Conservation (phyloP, 495 filamentous ascomycete genomes). For the Immersiella caudata region DNA sequence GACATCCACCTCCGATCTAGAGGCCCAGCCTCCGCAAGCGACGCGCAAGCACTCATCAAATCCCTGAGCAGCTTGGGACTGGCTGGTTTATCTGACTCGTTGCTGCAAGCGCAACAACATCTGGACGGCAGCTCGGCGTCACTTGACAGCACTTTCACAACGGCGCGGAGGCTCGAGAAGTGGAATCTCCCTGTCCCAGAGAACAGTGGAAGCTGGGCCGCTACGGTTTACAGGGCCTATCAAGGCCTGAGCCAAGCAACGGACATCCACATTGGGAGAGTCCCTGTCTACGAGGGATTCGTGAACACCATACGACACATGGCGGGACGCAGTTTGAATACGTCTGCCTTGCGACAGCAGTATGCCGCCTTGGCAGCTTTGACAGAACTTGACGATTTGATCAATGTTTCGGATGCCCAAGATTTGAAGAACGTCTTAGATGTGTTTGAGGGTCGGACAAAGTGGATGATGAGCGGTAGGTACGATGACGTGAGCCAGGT, state of each 20-base stretch:
- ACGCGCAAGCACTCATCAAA: constrained; percentile 59
- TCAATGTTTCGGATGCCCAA: constrained; percentile 59
- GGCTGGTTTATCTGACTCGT: constrained; percentile 69
- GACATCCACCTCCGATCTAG: constrained; percentile 74
- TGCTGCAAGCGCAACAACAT: constrained; percentile 65
- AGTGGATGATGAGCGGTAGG: constrained; percentile 81
- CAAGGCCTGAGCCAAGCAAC: constrained; percentile 73
- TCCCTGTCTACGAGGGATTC: constrained; percentile 65
- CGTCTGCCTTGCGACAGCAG: constrained; percentile 61
- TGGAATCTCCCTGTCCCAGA: constrained; percentile 86
- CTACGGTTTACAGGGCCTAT: constrained; percentile 76
- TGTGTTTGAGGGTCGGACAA: constrained; percentile 64
- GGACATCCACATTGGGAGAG: constrained; percentile 53
- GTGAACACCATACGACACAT: constrained; percentile 63
- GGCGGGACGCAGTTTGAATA: constrained; percentile 56
- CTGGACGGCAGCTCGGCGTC: constrained; percentile 58
- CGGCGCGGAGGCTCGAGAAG: constrained; percentile 84
- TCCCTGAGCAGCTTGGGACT: constrained; percentile 68
- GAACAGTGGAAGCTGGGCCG: constrained; percentile 60
- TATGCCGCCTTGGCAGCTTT: constrained; percentile 76
- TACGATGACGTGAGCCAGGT: constrained; percentile 81
- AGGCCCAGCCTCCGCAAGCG: constrained; percentile 43
- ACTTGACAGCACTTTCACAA: constrained; percentile 70
- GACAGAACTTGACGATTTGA: constrained; percentile 77
- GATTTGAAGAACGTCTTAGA: constrained; percentile 65